A percentile compares a stretch with the other conserved stretches of the same genome.
These are phyloP conservation scores for Lactifluus volemus DNA, from an alignment of 768 basidiomycete species.

Conservation along the genomic window DNA sequence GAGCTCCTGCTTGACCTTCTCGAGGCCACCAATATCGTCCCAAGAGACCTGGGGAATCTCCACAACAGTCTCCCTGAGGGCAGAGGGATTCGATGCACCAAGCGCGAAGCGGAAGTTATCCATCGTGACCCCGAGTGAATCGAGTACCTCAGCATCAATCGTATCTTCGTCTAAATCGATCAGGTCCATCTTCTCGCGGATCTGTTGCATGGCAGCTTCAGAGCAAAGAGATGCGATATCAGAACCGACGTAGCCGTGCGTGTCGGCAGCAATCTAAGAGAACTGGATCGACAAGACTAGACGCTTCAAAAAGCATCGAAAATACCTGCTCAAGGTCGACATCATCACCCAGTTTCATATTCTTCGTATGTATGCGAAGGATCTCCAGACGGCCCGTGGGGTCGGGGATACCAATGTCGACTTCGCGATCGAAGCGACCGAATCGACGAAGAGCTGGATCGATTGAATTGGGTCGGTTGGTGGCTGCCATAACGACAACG, in stretches of 20 bases:
- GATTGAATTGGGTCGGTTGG: conserved; percentile 97
- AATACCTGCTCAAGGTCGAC: conserved; percentile 91
- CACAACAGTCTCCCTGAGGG: conserved; percentile 97
- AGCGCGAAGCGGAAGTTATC: conserved; percentile 99
- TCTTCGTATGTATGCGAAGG: conserved; percentile 98
- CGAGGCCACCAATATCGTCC: conserved; percentile 99
- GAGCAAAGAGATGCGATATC: conserved; percentile 97
- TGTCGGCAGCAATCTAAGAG: conserved; percentile 89
- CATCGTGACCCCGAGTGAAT: conserved; percentile 98
- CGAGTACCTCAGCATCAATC: conserved; percentile 98
- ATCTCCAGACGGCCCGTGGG: conserved; percentile 99
- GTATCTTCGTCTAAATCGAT: conserved; percentile 96
- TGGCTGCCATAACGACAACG: conserved; percentile 99
- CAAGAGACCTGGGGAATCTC: conserved; percentile 98
- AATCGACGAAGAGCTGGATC: conserved; percentile 98
- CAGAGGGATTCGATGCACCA: conserved; percentile 95
- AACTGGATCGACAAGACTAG: conserved; percentile 10
- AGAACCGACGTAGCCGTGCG: conserved; percentile 98
- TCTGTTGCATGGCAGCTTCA: conserved; percentile 99
- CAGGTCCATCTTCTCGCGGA: conserved; percentile 99
- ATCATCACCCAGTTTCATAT: conserved; percentile 97
- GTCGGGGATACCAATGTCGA: conserved; percentile 99
- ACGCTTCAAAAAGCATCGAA: background rate
- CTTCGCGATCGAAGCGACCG: conserved; percentile 98
- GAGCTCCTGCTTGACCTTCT: conserved; percentile 98